These are phyloP conservation scores for Quambalaria eucalypti DNA, from an alignment of 1,284 basidiomycete species.

Conservation along the genomic window DNA sequence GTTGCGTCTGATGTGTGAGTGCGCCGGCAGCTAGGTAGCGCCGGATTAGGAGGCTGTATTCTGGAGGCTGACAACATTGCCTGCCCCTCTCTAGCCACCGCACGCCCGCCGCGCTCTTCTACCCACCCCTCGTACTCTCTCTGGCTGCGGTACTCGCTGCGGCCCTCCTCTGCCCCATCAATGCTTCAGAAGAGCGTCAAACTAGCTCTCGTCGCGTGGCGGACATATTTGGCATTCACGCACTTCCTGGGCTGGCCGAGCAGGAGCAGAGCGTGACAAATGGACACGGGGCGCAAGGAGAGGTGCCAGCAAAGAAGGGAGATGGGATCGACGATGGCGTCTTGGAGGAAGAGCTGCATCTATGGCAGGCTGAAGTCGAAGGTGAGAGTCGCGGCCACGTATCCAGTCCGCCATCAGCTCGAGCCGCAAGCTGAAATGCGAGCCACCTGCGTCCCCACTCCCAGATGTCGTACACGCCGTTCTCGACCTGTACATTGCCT, in stretches of 20 bases:
- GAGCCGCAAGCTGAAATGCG: background rate
- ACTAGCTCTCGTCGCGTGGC: background rate
- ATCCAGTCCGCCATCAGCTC: background rate
- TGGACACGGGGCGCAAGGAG: background rate
- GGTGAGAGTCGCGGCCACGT: background rate
- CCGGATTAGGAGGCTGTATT: background rate
- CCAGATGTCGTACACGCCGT: conserved; percentile 6
- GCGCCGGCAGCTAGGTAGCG: too few relatives aligned
- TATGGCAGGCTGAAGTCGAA: conserved; percentile 1
- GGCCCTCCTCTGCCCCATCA: conserved; percentile 12
- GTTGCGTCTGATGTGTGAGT: conserved; percentile 30
- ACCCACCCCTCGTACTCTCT: conserved; percentile 37
- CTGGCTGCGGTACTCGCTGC: conserved; percentile 29
- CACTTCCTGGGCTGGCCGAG: background rate
- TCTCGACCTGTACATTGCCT: conserved; percentile 3
- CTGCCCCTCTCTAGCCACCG: conserved; percentile 13
- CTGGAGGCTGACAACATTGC: background rate
- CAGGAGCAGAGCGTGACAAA: background rate
- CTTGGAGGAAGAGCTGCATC: background rate
- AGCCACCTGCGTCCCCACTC: background rate
- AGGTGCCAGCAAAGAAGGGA: background rate
- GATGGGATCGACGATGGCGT: background rate
- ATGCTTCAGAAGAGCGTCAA: background rate
- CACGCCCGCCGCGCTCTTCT: conserved; percentile 30
- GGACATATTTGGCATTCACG: background rate